These are phyloP conservation scores for Neocallimastix lanati DNA, from an alignment of 192 early-diverging fungal species.

Conservation along the genomic window DNA sequence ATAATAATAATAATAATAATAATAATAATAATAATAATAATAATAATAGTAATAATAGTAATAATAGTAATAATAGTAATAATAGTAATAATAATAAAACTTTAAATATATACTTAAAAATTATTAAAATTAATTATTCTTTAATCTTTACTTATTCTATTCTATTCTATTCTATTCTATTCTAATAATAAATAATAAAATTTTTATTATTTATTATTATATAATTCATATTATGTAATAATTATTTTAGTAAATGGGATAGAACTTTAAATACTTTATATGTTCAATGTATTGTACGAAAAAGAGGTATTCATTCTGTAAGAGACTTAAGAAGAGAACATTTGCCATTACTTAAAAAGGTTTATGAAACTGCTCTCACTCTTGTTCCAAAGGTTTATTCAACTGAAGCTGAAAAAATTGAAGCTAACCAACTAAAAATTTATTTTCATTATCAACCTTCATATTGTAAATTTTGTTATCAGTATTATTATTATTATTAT, in stretches of 20 bases:
- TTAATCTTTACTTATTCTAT: too few species aligned
- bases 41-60: too few species aligned
- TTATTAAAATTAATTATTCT: too few species aligned
- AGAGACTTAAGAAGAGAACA: conserved; percentile 38
- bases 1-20: neutral
- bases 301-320: conserved; percentile 33
- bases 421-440: conserved; percentile 35
- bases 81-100: neutral
- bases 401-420: conserved; percentile 8
- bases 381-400: conserved; percentile 12
- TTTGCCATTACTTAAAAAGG: conserved; percentile 38
- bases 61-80: too few species aligned
- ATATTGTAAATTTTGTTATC: conserved; percentile 43
- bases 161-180: too few species aligned
- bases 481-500: neutral
- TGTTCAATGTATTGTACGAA: conserved; percentile 36
- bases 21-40: too few species aligned
- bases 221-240: too few species aligned
- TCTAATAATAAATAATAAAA: too few species aligned
- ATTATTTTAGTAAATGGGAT: conserved; percentile 72
- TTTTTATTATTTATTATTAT: too few species aligned
- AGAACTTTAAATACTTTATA: conserved; percentile 40
- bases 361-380: conserved; percentile 23
- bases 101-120: neutral
- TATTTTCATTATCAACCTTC: conserved; percentile 68